A percentile compares a stretch with the other conserved stretches of the same genome.
phyloP scores from a whole-genome alignment of 176 grass and related monocot species.

The Avena insularis region DNA sequence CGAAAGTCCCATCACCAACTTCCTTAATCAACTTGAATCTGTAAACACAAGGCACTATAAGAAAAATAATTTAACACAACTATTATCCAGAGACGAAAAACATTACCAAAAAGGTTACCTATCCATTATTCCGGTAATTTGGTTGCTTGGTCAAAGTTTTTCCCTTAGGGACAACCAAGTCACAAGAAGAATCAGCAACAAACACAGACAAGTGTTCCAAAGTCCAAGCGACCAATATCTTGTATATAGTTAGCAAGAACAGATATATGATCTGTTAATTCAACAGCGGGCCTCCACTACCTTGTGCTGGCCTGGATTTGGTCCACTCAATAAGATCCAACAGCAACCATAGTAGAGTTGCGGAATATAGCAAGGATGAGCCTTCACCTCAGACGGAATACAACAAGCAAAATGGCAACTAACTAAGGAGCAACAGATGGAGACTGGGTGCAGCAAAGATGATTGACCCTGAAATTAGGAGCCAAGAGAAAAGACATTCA shows the following conservation, averaged over 20 bases:
- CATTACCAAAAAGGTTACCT: slow-evolving; percentile 46
- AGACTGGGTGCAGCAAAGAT: slow-evolving; percentile 44
- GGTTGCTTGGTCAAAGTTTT: slow-evolving; percentile 21
- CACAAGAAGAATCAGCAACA: slow-evolving; percentile 21
- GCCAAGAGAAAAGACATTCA: slow-evolving; percentile 17
- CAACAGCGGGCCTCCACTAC: slow-evolving; percentile 14
- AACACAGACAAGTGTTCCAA: slow-evolving; percentile 26
- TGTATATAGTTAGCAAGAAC: slow-evolving; percentile 7
- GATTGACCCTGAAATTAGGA: slow-evolving; percentile 53
- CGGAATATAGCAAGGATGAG: slow-evolving; percentile 37
- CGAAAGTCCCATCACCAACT: slow-evolving; percentile 99
- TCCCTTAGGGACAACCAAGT: slow-evolving; percentile 29
- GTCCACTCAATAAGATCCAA: slow-evolving; percentile 19
- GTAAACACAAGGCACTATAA: slow-evolving; percentile 21
- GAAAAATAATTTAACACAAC: slow-evolving; percentile 38
- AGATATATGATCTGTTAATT: background rate
- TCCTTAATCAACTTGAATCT: slow-evolving; percentile 99
- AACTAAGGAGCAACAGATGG: slow-evolving; percentile 51
- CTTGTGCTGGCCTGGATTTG: slow-evolving; percentile 23
- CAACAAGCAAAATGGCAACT: slow-evolving; percentile 41
- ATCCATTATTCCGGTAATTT: slow-evolving; percentile 52
- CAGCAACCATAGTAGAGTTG: slow-evolving; percentile 36
- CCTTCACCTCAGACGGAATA: slow-evolving; percentile 46
- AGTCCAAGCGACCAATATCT: slow-evolving; percentile 40
- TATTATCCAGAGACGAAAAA: background rate